These are phyloP conservation scores for Rossbeevera mucosa DNA, from an alignment of 768 basidiomycete genomes.

Conservation along the genomic window DNA sequence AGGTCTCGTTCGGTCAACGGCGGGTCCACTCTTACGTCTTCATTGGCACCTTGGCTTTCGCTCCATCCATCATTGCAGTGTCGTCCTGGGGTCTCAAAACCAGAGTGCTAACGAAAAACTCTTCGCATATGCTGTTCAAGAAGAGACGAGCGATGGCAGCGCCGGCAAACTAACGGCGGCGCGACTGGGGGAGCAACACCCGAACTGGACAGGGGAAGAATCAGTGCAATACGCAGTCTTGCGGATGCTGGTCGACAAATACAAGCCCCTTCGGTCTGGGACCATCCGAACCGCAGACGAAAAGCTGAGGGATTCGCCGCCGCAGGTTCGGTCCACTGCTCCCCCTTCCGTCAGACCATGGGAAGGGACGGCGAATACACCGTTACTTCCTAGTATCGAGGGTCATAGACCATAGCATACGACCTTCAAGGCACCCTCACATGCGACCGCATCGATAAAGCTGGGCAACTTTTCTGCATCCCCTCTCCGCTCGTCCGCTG, in stretches of 20 bases:
- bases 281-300: constrained; percentile 58
- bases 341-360: constrained; percentile 3
- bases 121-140: constrained; percentile 54
- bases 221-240: constrained; percentile 63
- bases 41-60: not conserved
- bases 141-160: constrained; percentile 6
- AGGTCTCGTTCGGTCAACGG: not conserved
- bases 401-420: constrained; percentile 69
- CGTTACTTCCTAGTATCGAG: constrained; percentile 50
- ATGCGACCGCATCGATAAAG: constrained; percentile 49
- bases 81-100: constrained; percentile 6
- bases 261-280: constrained; percentile 72
- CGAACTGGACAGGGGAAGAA: constrained; percentile 81
- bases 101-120: constrained; percentile 53
- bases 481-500: constrained; percentile 13
- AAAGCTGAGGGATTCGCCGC: constrained; percentile 52
- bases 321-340: constrained; percentile 29
- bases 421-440: constrained; percentile 56
- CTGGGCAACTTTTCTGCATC: constrained; percentile 41
- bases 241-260: constrained; percentile 83
- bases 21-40: not conserved
- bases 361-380: constrained; percentile 34
- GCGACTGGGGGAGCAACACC: constrained; percentile 42
- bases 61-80: constrained; percentile 3
- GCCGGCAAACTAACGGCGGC: constrained; percentile 21